Conservation (phyloP, 805 yeast genomes). For the Spathaspora passalidarum region DNA sequence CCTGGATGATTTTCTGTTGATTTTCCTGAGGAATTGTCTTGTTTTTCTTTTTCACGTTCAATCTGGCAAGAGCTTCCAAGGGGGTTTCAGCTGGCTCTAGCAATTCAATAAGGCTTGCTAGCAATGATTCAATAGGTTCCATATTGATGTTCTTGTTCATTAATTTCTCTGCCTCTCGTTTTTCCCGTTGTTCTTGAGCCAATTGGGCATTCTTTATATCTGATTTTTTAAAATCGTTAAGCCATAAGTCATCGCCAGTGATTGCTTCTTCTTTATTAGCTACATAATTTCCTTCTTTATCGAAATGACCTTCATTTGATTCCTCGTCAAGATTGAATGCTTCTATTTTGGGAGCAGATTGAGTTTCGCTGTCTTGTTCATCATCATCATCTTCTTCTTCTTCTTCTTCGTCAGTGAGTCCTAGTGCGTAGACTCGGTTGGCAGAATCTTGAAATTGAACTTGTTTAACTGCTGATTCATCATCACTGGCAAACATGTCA, state of each 20-base stretch:
- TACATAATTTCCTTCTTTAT: constrained; percentile 57
- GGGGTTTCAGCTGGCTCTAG: constrained; percentile 61
- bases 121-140: constrained; percentile 6
- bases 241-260: constrained; percentile 21
- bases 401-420: constrained; percentile 17
- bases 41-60: constrained; percentile 23
- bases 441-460: not conserved
- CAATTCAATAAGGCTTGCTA: constrained; percentile 32
- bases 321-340: constrained; percentile 62
- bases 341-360: constrained; percentile 47
- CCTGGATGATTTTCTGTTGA: constrained; percentile 22
- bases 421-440: not conserved
- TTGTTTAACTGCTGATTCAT: constrained; percentile 9
- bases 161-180: constrained; percentile 13
- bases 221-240: constrained; percentile 11
- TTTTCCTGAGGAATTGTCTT: constrained; percentile 16
- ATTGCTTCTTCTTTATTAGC: constrained; percentile 34
- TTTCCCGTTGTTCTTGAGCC: constrained; percentile 41
- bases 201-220: constrained; percentile 37
- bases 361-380: constrained; percentile 16
- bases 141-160: constrained; percentile 11
- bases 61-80: constrained; percentile 50
- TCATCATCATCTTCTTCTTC: constrained; percentile 18
- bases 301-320: constrained; percentile 56
- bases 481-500: constrained; percentile 44